Conservation (phyloP, 139 green algal genomes). For the Yamagishiella unicocca region DNA sequence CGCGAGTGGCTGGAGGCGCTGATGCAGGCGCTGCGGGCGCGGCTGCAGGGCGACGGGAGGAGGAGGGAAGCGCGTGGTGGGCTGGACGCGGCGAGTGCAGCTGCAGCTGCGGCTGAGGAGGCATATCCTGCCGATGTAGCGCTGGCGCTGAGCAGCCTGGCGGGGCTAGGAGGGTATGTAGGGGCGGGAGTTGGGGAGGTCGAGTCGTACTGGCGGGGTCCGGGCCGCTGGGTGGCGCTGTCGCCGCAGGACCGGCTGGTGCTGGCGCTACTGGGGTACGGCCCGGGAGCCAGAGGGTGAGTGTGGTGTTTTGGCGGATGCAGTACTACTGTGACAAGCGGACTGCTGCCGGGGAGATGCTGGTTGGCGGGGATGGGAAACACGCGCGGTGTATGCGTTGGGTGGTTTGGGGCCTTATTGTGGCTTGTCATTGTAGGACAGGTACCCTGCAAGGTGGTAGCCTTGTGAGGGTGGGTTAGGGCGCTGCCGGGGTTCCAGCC, state of each 20-base stretch:
- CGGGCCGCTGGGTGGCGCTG: conserved; percentile 2
- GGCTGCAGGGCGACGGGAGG: background rate
- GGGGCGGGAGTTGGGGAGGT: background rate
- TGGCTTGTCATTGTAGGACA: too few relatives aligned
- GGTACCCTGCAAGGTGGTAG: too few relatives aligned
- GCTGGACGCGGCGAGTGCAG: background rate
- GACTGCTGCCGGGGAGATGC: too few relatives aligned
- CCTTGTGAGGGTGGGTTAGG: too few relatives aligned
- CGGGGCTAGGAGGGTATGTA: conserved; percentile 1
- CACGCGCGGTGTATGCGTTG: too few relatives aligned
- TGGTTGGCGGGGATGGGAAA: too few relatives aligned
- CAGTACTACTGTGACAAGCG: too few relatives aligned
- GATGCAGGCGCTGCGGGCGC: background rate
- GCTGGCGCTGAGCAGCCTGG: conserved; percentile 28
- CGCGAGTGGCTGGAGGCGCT: conserved; percentile 6
- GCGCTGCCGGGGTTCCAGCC: too few relatives aligned
- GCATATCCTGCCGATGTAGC: background rate
- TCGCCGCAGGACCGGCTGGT: background rate
- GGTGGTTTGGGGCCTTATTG: too few relatives aligned
- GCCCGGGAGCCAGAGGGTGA: background rate
- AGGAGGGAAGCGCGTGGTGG: background rate
- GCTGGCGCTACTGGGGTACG: conserved; percentile 18
- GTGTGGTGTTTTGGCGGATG: too few relatives aligned
- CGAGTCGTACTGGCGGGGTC: background rate
- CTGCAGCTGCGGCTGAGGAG: background rate